phyloP scores from a whole-genome alignment of 805 yeast species.

The Myxozyma neglecta region DNA sequence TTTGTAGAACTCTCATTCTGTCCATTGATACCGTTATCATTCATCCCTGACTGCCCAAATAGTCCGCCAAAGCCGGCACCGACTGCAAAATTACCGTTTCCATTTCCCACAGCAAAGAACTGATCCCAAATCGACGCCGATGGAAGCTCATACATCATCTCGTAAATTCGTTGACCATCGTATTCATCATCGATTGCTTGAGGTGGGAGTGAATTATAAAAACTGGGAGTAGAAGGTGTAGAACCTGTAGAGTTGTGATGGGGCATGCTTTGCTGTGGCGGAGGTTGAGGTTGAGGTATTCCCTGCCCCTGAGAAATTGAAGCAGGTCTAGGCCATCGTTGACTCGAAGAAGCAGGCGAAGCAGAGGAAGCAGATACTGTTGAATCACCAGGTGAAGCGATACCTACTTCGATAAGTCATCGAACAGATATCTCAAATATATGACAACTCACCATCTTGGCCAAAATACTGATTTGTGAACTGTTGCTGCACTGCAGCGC shows the following conservation, averaged over 20 bases:
- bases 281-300: constrained; percentile 1
- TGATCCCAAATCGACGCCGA: constrained; percentile 41
- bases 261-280: constrained; percentile 11
- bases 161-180: constrained; percentile 40
- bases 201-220: constrained; percentile 4
- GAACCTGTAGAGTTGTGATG: constrained; percentile 8
- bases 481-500: constrained; percentile 25
- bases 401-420: not conserved
- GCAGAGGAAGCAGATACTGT: constrained; percentile 18
- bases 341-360: constrained; percentile 8
- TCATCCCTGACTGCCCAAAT: constrained; percentile 5
- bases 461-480: constrained; percentile 6
- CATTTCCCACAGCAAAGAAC: constrained; percentile 35
- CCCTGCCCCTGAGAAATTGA: constrained; percentile 5
- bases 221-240: not conserved
- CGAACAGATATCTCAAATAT: not conserved
- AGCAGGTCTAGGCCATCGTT: constrained; percentile 9
- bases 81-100: constrained; percentile 13
- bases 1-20: not conserved
- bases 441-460: not conserved
- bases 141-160: constrained; percentile 40
- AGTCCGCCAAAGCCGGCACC: constrained; percentile 22
- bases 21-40: not conserved
- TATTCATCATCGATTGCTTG: constrained; percentile 27
- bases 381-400: constrained; percentile 14